Evolutionary conservation across 768 basidiomycete species (phyloP).

Genomic region (Trichaptum fuscoviolaceum): DNA sequence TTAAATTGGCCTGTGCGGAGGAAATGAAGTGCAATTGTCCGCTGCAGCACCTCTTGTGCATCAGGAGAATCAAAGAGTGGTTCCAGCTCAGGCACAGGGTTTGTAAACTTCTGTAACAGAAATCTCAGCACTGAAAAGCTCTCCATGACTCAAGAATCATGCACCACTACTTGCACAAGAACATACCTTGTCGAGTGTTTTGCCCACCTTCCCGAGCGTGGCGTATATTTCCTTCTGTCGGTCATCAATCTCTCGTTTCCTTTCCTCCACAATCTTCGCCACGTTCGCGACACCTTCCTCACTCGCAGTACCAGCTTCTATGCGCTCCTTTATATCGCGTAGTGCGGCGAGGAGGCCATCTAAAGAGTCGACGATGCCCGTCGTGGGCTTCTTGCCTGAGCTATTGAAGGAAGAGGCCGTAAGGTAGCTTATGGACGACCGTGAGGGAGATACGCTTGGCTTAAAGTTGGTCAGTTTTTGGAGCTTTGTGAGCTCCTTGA

Average conservation of each 20-base stretch:
- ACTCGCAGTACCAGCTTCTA: slow-evolving; percentile 43
- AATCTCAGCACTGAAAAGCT: slow-evolving; percentile 4
- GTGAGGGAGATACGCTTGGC: slow-evolving; percentile 31
- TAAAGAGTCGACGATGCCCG: slow-evolving; percentile 46
- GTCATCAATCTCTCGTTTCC: slow-evolving; percentile 83
- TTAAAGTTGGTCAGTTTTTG: slow-evolving; percentile 47
- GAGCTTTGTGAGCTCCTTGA: slow-evolving; percentile 77
- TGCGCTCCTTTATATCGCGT: slow-evolving; percentile 46
- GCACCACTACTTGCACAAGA: slow-evolving; percentile 3
- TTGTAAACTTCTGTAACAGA: slow-evolving; percentile 42
- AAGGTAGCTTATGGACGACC: slow-evolving; percentile 34
- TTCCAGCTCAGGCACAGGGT: slow-evolving; percentile 60
- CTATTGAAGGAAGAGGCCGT: too few species aligned
- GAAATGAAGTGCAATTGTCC: slow-evolving; percentile 70
- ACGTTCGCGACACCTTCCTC: slow-evolving; percentile 47
- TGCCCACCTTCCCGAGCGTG: slow-evolving; percentile 72
- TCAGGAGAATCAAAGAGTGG: slow-evolving; percentile 58
- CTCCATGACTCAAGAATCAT: slow-evolving; percentile 10
- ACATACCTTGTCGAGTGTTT: slow-evolving; percentile 85
- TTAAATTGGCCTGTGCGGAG: slow-evolving; percentile 79
- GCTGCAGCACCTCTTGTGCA: slow-evolving; percentile 59
- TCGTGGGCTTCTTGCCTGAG: too few species aligned
- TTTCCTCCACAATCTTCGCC: slow-evolving; percentile 54
- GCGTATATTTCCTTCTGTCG: slow-evolving; percentile 85
- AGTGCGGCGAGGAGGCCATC: slow-evolving; percentile 59